Conservation (phyloP, 495 filamentous ascomycete genomes). For the Sphaerosporella brunnea region DNA sequence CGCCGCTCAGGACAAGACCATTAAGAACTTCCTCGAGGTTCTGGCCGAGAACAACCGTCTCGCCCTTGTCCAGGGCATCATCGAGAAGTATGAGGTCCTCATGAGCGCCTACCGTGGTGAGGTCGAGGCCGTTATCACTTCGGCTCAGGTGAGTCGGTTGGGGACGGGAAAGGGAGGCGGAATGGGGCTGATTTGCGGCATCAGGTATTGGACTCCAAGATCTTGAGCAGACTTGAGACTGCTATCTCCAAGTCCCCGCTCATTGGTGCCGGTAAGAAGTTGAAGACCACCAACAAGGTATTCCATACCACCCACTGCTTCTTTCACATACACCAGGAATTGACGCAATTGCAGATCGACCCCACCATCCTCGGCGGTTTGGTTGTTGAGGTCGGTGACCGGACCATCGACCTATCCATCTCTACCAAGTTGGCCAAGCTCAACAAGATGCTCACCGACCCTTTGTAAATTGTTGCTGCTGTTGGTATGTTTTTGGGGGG, state of each 20-base stretch:
- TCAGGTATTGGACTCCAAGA: slow-evolving; percentile 76
- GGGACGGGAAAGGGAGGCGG: no score
- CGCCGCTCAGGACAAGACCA: slow-evolving; percentile 57
- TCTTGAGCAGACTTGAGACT: slow-evolving; percentile 62
- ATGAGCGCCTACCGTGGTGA: slow-evolving; percentile 83
- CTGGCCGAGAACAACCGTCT: slow-evolving; percentile 93
- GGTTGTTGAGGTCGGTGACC: slow-evolving; percentile 89
- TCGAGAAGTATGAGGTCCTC: slow-evolving; percentile 68
- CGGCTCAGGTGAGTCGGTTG: slow-evolving; percentile 67
- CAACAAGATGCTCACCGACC: slow-evolving; percentile 96
- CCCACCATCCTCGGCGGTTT: slow-evolving; percentile 86
- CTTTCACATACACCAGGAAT: background rate
- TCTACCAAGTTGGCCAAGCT: slow-evolving; percentile 88
- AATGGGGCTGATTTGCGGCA: no score
- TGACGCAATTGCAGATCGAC: slow-evolving; percentile 46
- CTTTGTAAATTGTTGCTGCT: slow-evolving; percentile 50
- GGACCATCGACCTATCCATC: slow-evolving; percentile 93
- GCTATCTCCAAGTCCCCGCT: slow-evolving; percentile 78
- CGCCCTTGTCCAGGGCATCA: slow-evolving; percentile 59
- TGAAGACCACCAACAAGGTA: slow-evolving; percentile 88
- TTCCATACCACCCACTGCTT: slow-evolving; percentile 7
- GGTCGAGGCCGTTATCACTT: slow-evolving; percentile 78
- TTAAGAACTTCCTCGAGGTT: slow-evolving; percentile 83
- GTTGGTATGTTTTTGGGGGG: slow-evolving; percentile 5
- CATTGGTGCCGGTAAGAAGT: slow-evolving; percentile 83